Evolutionary conservation across 106 monocot species (phyloP).

Genomic region (Phalaenopsis aphrodite): DNA sequence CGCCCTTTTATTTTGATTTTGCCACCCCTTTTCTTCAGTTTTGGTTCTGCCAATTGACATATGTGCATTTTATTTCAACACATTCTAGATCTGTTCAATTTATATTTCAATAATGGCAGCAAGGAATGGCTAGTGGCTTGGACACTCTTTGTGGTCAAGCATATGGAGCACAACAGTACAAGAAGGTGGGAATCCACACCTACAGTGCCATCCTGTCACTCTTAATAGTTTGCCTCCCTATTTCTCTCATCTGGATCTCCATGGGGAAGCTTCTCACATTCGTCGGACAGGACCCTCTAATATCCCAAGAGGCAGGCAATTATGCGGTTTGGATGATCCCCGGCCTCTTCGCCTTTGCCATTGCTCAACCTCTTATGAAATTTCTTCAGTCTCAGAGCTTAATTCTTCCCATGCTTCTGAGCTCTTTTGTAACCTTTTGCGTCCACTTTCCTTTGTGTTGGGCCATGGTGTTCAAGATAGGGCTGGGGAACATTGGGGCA

Average conservation of each 20-base stretch:
- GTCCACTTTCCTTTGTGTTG: conserved; percentile 65
- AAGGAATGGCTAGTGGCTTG: conserved; percentile 64
- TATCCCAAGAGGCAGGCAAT: conserved; percentile 44
- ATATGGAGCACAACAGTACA: conserved; percentile 57
- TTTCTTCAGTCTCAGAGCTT: conserved; percentile 66
- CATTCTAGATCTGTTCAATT: background rate
- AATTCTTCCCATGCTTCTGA: conserved; percentile 45
- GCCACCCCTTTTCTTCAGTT: too few species aligned
- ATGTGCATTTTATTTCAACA: background rate
- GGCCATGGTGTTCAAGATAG: conserved; percentile 53
- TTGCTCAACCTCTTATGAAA: conserved; percentile 40
- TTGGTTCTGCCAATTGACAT: background rate
- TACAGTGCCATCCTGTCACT: conserved; percentile 60
- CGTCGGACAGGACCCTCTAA: conserved; percentile 51
- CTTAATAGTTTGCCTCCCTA: conserved; percentile 36
- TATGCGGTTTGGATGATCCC: conserved; percentile 50
- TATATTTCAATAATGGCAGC: conserved; percentile 18
- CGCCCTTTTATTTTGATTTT: too few species aligned
- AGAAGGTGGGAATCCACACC: conserved; percentile 37
- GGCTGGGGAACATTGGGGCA: conserved; percentile 57
- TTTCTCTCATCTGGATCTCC: conserved; percentile 43
- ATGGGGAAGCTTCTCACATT: conserved; percentile 44
- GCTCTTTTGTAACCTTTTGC: conserved; percentile 26
- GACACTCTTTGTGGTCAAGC: conserved; percentile 72
- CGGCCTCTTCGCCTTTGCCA: conserved; percentile 38